Percentiles rank a stretch among this genome's conserved stretches.
Conservation (phyloP, 2,329 filamentous ascomycete genomes). For the Aphanoascus verrucosus region DNA sequence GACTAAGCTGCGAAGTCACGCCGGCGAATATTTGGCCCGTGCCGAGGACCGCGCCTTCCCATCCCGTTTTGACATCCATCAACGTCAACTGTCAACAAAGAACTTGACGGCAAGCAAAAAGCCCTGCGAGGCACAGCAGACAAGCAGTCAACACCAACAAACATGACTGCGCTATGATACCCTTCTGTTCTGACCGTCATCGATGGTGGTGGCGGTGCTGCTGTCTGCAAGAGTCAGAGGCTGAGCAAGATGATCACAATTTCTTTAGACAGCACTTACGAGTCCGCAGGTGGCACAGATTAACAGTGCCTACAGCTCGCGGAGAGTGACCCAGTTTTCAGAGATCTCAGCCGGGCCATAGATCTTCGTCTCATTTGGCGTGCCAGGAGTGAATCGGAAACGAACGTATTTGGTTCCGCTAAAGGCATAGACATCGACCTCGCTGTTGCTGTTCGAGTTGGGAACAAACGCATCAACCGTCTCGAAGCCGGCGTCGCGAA, state of each 20-base stretch:
- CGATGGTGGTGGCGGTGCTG: no score
- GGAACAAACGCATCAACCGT: constrained; percentile 5
- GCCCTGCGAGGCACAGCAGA: no score
- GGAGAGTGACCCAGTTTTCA: constrained; percentile 7
- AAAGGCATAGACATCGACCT: constrained; percentile 8
- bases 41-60: not conserved
- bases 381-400: constrained; percentile 2
- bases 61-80: not conserved
- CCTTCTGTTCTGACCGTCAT: no score
- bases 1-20: not conserved
- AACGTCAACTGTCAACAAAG: not conserved
- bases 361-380: constrained; percentile 4
- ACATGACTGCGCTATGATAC: no score
- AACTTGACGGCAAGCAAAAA: no score
- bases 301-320: not conserved
- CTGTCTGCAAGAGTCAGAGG: no score
- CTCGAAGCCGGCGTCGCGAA: constrained; percentile 5
- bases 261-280: not conserved
- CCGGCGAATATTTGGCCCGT: not conserved
- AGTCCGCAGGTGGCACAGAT: not conserved
- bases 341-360: constrained; percentile 1
- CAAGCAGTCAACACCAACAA: no score
- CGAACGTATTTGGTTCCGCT: constrained; percentile 5
- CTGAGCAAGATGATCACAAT: no score
- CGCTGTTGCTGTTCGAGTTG: constrained; percentile 1